A percentile compares a stretch with the other conserved stretches of the same genome.
Conservation (phyloP, 495 filamentous ascomycete genomes). For the Neurospora africana region DNA sequence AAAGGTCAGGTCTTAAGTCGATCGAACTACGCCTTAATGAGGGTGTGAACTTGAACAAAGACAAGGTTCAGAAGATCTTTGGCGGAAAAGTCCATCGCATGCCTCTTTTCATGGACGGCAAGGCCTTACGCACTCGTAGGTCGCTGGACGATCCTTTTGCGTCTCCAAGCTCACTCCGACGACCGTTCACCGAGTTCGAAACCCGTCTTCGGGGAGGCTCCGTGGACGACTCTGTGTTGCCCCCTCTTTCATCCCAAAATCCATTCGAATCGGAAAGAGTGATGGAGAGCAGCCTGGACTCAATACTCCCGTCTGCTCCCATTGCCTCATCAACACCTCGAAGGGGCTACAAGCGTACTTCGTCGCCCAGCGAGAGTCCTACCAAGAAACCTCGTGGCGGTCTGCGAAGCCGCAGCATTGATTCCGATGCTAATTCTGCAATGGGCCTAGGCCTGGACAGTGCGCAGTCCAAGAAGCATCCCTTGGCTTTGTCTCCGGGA, state of each 20-base stretch:
- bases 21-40: conserved; percentile 19
- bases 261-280: conserved; percentile 8
- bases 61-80: conserved; percentile 13
- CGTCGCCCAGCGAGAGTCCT: not conserved
- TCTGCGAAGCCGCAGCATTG: not conserved
- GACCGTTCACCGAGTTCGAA: conserved; percentile 8
- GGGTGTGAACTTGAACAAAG: conserved; percentile 15
- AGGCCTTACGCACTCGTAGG: conserved; percentile 7
- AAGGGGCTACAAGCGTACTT: not conserved
- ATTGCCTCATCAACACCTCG: conserved; percentile 6
- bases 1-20: not conserved
- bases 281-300: conserved; percentile 4
- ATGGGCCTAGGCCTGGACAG: too few species aligned
- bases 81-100: conserved; percentile 17
- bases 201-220: conserved; percentile 6
- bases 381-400: conserved; percentile 2
- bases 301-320: conserved; percentile 1
- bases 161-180: conserved; percentile 3
- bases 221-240: conserved; percentile 1
- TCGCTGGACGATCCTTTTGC: conserved; percentile 24
- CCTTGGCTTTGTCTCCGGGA: not conserved
- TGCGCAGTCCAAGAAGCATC: not conserved
- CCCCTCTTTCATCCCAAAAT: conserved; percentile 1
- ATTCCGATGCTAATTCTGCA: not conserved
- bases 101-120: conserved; percentile 12